Conservation (phyloP, 2,329 filamentous ascomycete species). For the Lizonia empirigonia region DNA sequence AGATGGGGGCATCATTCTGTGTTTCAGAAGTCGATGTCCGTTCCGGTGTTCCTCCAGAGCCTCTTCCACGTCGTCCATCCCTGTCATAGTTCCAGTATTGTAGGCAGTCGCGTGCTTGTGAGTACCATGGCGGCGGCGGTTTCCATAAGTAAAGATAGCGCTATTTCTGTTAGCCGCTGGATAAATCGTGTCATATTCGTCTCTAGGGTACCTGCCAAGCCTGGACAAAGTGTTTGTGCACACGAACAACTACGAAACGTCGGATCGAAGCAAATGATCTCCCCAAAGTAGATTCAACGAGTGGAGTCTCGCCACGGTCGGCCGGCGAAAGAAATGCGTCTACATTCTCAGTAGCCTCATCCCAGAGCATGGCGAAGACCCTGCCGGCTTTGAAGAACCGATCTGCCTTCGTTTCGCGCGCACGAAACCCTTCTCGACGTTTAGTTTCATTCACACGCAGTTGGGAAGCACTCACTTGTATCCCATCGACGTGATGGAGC, state of each 20-base stretch:
- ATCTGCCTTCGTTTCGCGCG: too few species aligned
- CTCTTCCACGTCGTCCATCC: not conserved
- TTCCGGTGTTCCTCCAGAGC: not conserved
- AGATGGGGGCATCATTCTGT: not conserved
- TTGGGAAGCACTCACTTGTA: too few species aligned
- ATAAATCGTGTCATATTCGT: not conserved
- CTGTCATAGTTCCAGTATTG: not conserved
- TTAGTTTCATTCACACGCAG: too few species aligned
- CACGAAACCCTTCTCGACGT: too few species aligned
- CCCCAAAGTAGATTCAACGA: too few species aligned
- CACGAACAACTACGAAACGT: not conserved
- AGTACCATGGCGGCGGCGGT: not conserved
- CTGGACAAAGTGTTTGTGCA: not conserved
- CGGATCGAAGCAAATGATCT: not conserved
- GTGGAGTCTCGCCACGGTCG: too few species aligned
- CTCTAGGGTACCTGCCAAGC: not conserved
- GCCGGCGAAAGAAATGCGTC: too few species aligned
- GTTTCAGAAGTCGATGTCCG: not conserved
- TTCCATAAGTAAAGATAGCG: not conserved
- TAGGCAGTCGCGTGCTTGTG: not conserved
- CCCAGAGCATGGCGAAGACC: too few species aligned
- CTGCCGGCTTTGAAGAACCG: too few species aligned
- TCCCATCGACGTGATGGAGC: too few species aligned
- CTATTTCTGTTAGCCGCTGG: not conserved
- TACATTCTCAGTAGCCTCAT: too few species aligned